Evolutionary conservation across 768 basidiomycete genomes (phyloP), one percentile per base, ranked within the genome.

Genomic region (Russula brevipes): DNA sequence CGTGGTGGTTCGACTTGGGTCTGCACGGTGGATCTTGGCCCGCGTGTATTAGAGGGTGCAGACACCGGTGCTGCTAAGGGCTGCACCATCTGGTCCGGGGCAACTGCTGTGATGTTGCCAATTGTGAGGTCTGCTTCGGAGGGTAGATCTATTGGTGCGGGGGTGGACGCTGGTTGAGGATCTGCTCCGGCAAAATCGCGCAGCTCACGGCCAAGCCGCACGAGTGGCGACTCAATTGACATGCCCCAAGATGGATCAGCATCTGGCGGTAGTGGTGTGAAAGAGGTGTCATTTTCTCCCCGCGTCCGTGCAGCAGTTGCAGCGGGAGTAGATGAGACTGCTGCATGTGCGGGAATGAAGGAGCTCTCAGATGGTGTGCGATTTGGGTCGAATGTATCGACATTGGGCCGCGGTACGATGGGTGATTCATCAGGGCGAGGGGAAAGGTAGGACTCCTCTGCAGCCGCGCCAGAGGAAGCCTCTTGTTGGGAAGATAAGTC

Each of bases 311-410:
- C 54, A 33, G 35, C 24, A 5, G 46, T 50, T 50, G 63, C 83
- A 9, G 88, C 86, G 17, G 91, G 92, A 1, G 91, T 93, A 2
- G 91, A 93, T 1, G 89, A 88, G 59, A 87, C 78, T 0, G 88
- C 88, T 8, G 80, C 88, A 55, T 86, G 83, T 4, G 80, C 79
- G 14, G 88, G 89, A 72, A 86, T 78, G 72, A 94, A 95, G 4
- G 89, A 91, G 59, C 76, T 81, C 64, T 91, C 88, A 38, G 81
- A 84, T 42, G 80, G 78, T 7, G 81, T 79, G 12, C 79, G 73
- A 65, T 81, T 82, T 4, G 80, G 63, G 53, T 76, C 74, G 51
- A 78, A 78, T 1, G 60, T 35, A 44, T 47, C 16, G 0, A 30
- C 14, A 38, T 38, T 57, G 9, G 45, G 56, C 65, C 57, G 56